Conservation (phyloP, 495 filamentous ascomycete species). For the Rhizodiscina lignyota region DNA sequence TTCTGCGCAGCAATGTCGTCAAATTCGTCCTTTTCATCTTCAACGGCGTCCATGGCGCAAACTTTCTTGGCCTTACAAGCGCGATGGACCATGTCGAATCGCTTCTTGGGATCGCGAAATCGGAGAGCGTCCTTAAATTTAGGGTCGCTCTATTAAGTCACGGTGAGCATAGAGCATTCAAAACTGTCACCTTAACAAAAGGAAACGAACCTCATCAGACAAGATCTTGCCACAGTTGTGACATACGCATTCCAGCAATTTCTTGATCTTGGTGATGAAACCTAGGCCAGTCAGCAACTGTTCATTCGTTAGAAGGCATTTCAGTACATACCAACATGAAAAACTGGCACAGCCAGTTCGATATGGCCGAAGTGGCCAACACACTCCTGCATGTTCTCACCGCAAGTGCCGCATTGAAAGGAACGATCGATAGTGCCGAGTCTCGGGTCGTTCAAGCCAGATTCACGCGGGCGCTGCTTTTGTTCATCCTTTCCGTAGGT, state of each 20-base stretch:
- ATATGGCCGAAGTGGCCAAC: conserved; percentile 97
- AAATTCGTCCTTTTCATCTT: conserved; percentile 45
- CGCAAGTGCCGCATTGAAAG: conserved; percentile 86
- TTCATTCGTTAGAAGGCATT: neutral
- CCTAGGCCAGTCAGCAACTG: conserved; percentile 33
- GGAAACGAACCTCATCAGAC: conserved; percentile 83
- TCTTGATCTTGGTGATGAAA: conserved; percentile 96
- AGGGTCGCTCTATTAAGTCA: conserved; percentile 50
- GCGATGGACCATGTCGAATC: conserved; percentile 79
- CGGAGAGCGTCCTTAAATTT: conserved; percentile 66
- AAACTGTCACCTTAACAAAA: conserved; percentile 29
- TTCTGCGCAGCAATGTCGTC: conserved; percentile 26
- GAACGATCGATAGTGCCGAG: conserved; percentile 89
- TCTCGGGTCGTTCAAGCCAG: conserved; percentile 83
- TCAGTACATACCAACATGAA: conserved; percentile 50
- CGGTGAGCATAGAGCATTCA: conserved; percentile 13
- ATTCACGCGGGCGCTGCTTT: conserved; percentile 66
- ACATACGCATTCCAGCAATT: conserved; percentile 92
- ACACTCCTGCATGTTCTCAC: conserved; percentile 85
- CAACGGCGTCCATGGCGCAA: conserved; percentile 56
- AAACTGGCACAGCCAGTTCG: conserved; percentile 87
- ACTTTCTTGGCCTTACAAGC: conserved; percentile 71
- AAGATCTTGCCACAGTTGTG: conserved; percentile 94
- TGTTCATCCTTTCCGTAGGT: conserved; percentile 52
- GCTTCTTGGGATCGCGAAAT: conserved; percentile 75